These are phyloP conservation scores for Umbelopsis sp. DNA, from an alignment of 192 early-diverging fungal genomes.

Conservation along the genomic window DNA sequence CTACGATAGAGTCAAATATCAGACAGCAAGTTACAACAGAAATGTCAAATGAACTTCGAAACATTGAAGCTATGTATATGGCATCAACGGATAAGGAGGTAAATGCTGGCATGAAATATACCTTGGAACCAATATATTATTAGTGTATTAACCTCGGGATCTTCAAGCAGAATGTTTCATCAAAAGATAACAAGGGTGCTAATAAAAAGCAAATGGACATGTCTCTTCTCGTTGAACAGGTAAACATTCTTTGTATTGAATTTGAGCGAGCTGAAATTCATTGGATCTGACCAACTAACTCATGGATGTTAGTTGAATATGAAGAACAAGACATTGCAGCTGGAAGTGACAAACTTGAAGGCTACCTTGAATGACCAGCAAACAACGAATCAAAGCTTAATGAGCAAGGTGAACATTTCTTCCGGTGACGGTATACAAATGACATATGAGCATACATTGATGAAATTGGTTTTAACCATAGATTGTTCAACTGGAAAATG, in stretches of 20 bases:
- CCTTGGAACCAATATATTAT: neutral
- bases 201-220: constrained; percentile 19
- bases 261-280: neutral
- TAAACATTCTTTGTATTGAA: neutral
- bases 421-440: neutral
- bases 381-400: constrained; percentile 30
- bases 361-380: constrained; percentile 22
- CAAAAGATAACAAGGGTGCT: constrained; percentile 2
- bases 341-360: constrained; percentile 27
- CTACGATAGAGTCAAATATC: constrained; percentile 55
- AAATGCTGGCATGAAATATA: neutral
- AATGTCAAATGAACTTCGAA: constrained; percentile 44
- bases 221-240: neutral
- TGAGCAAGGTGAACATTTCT: constrained; percentile 26
- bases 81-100: constrained; percentile 28
- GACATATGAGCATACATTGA: neutral
- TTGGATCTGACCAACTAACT: neutral
- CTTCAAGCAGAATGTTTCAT: constrained; percentile 12
- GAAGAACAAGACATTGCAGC: constrained; percentile 13
- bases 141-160: neutral
- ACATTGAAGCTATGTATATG: constrained; percentile 46
- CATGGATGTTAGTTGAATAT: neutral
- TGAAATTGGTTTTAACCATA: neutral
- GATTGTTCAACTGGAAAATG: constrained; percentile 37
- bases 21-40: constrained; percentile 52